Percentiles rank a stretch among this genome's conserved stretches.
Conservation (phyloP, 2,329 filamentous ascomycete species). For the Diplodia sapinea region DNA sequence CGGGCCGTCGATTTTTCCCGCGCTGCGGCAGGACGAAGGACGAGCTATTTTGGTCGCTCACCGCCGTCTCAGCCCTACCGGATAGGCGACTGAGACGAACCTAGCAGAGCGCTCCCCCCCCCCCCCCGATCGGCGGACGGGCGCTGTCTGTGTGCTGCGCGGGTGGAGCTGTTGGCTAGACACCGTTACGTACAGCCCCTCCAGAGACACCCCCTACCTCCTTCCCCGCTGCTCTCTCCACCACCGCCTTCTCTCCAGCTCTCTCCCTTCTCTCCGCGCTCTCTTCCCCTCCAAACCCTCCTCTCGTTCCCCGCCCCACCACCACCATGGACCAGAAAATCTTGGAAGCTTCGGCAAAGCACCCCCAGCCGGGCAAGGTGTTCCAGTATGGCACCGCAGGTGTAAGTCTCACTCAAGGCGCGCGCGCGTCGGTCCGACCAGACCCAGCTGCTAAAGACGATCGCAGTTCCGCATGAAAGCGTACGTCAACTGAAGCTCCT, state of each 20-base stretch:
- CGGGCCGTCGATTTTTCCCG: slow-evolving; percentile 30
- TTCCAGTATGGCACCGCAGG: slow-evolving; percentile 52
- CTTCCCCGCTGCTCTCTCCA: slow-evolving; percentile 20
- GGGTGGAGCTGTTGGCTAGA: slow-evolving; percentile 27
- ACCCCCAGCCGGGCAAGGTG: slow-evolving; percentile 39
- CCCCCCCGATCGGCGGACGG: slow-evolving; percentile 24
- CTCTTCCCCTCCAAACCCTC: background rate
- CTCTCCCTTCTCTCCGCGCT: slow-evolving; percentile 16
- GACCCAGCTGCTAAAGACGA: slow-evolving; percentile 27
- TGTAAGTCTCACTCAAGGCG: slow-evolving; percentile 51
- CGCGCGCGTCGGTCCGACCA: slow-evolving; percentile 34
- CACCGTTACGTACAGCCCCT: slow-evolving; percentile 23
- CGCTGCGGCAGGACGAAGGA: background rate
- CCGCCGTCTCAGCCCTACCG: slow-evolving; percentile 31
- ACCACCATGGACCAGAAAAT: slow-evolving; percentile 37
- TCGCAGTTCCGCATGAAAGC: slow-evolving; percentile 71
- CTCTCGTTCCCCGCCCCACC: background rate
- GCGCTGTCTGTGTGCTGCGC: slow-evolving; percentile 16
- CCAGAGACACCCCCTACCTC: slow-evolving; percentile 26
- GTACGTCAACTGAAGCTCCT: slow-evolving; percentile 52
- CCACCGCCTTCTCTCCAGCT: slow-evolving; percentile 2
- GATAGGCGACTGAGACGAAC: slow-evolving; percentile 2
- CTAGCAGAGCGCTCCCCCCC: slow-evolving; percentile 17
- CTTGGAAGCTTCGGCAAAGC: slow-evolving; percentile 40
- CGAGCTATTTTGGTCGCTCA: slow-evolving; percentile 23